Conservation (phyloP, 331 rosid genomes). For the Prunus yedoensis region DNA sequence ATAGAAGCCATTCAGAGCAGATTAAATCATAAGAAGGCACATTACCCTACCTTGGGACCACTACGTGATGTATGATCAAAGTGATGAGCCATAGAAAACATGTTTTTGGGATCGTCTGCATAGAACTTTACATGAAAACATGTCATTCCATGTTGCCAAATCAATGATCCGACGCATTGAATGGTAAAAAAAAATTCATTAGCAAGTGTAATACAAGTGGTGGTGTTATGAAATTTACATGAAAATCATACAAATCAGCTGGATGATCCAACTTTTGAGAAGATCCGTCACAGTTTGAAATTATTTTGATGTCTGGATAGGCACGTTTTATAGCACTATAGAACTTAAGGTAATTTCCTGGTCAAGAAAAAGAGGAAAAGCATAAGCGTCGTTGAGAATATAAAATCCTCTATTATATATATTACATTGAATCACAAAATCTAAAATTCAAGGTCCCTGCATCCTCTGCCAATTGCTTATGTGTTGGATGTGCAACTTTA, state of each 20-base stretch:
- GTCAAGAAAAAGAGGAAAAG: constrained; percentile 22
- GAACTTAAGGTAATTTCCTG: constrained; percentile 86
- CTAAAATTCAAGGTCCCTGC: too few relatives aligned
- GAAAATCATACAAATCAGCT: constrained; percentile 84
- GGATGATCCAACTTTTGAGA: constrained; percentile 72
- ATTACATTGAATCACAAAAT: too few relatives aligned
- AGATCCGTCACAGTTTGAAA: constrained; percentile 90
- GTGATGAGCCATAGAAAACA: constrained; percentile 46
- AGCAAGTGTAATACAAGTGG: constrained; percentile 19
- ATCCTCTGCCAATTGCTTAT: too few relatives aligned
- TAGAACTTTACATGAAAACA: constrained; percentile 29
- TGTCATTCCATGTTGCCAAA: background rate
- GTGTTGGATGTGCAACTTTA: too few relatives aligned
- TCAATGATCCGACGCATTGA: background rate
- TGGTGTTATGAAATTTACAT: constrained; percentile 50
- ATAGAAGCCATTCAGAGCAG: constrained; percentile 7
- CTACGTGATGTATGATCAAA: constrained; percentile 51
- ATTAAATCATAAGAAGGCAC: background rate
- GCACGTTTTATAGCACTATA: constrained; percentile 52
- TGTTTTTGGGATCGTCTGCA: constrained; percentile 46
- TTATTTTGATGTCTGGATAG: constrained; percentile 87
- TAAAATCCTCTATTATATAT: too few relatives aligned
- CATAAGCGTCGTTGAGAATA: background rate
- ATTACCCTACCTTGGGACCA: constrained; percentile 68
- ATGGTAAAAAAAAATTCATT: background rate